Conservation (phyloP, 2,329 filamentous ascomycete genomes). For the Nemania sp. region DNA sequence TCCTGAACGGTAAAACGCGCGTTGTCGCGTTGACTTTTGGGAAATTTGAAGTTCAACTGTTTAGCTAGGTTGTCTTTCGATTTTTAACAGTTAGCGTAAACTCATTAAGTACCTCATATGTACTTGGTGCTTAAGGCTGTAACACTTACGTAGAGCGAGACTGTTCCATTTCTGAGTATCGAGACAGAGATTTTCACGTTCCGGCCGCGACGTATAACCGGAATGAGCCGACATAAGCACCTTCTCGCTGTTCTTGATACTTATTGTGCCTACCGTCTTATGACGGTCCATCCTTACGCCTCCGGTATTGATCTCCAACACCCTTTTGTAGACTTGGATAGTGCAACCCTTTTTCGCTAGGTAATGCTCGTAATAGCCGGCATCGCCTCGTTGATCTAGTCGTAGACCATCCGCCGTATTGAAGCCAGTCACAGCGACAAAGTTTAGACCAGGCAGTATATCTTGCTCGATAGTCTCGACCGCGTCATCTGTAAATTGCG, state of each 20-base stretch:
- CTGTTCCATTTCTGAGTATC: slow-evolving; percentile 29
- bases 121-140: background rate
- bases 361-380: background rate
- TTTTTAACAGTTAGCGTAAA: background rate
- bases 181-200: slow-evolving; percentile 19
- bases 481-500: no score
- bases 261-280: slow-evolving; percentile 32
- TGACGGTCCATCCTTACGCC: slow-evolving; percentile 21
- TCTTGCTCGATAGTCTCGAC: no score
- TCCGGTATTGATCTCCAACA: slow-evolving; percentile 25
- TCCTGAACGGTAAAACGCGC: slow-evolving; percentile 1
- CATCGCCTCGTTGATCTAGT: background rate
- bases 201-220: slow-evolving; percentile 21
- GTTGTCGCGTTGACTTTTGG: slow-evolving; percentile 27
- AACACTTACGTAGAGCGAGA: slow-evolving; percentile 22
- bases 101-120: background rate
- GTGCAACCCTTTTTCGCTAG: slow-evolving; percentile 17
- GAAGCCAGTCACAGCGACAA: no score
- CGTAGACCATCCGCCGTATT: no score
- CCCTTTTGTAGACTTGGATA: slow-evolving; percentile 25
- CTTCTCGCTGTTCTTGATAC: slow-evolving; percentile 9
- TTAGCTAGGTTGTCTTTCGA: slow-evolving; percentile 23
- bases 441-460: no score
- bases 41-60: slow-evolving; percentile 29
- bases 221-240: slow-evolving; percentile 30